Conservation (phyloP, 2,329 filamentous ascomycete species). For the Cytospora leucostoma region DNA sequence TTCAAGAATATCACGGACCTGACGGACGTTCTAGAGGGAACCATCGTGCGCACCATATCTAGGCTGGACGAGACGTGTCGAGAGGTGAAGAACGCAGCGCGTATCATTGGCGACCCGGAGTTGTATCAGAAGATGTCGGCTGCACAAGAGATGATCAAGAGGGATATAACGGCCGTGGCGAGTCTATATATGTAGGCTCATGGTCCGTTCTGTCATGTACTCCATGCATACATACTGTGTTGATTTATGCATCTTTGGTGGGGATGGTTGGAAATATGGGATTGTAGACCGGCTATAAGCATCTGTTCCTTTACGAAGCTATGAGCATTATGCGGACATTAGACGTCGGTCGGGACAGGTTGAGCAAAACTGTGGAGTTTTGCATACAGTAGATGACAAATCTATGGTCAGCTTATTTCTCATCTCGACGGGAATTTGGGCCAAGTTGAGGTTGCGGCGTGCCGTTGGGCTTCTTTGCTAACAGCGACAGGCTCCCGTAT, state of each 20-base stretch:
- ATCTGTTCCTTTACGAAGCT: neutral
- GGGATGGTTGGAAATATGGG: neutral
- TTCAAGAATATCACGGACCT: conserved; percentile 97
- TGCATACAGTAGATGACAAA: conserved; percentile 7
- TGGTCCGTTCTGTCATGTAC: neutral
- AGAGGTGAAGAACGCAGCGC: conserved; percentile 95
- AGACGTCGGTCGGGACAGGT: neutral
- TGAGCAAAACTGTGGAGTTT: neutral
- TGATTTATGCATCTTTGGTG: neutral
- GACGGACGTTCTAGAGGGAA: conserved; percentile 95
- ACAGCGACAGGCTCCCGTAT: neutral
- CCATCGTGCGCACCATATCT: conserved; percentile 93
- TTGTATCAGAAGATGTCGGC: conserved; percentile 96
- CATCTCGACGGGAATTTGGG: neutral
- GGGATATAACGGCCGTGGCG: conserved; percentile 89
- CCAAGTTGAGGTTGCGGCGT: neutral
- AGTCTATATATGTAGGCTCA: conserved; percentile 75
- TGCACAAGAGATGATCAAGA: conserved; percentile 96
- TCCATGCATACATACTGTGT: neutral
- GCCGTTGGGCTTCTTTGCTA: neutral
- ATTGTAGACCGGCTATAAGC: neutral
- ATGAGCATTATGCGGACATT: conserved; percentile 2
- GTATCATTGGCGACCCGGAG: conserved; percentile 91
- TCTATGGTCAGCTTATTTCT: neutral
- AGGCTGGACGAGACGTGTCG: conserved; percentile 93